Base-by-base conservation (phyloP, 2,329 filamentous ascomycete genomes). In the Coniochaeta prunicola region DNA sequence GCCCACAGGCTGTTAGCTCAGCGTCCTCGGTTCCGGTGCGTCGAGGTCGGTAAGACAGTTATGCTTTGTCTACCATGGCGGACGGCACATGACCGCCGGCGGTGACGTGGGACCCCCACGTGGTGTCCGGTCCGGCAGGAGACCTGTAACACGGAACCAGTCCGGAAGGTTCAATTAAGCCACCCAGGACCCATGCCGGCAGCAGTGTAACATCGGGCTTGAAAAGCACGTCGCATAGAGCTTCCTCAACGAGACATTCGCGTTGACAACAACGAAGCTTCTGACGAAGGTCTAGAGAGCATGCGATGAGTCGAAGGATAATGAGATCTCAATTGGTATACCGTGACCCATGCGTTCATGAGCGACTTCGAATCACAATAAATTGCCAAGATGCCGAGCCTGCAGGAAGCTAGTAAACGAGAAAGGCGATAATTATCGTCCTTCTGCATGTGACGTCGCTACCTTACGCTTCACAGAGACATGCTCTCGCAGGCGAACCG, bases 331-430 rank as follows among this genome's bases (percentile, higher is more conserved):
- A 50, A 50, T 50, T 50, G 45, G 26, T 21, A 50, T 7, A 50
- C 45, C 24, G 15, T 13, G 45, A 30, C 24, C 45, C 24, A 50
- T 30, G 13, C 1, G 21, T 50, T 30, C 30, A 26, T 8, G 45
- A 4, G n/a, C 24, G 24, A 7, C 21, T 28, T 50, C 45, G 24
- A 50, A 50, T 50, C 24, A 50, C 24, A 50, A 3, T 26, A 9
- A 26, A 50, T 50, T 50, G 45, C 45, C 45, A 50, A 50, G 45
- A 17, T 50, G 45, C 45, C 45, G 45, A 50, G 45, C 45, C 45
- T 50, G 45, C 24, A 50, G 24, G 15, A 28, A 30, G 45, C 45
- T 26, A 50, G 45, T 50, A 50, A 50, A 26, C 26, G 12, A 26
- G 45, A 17, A 10, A 40, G n/a, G 45, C 24, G n/a, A 26, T 10